Base-by-base conservation (phyloP, 441 rosid species). In the Populus hybrid region DNA sequence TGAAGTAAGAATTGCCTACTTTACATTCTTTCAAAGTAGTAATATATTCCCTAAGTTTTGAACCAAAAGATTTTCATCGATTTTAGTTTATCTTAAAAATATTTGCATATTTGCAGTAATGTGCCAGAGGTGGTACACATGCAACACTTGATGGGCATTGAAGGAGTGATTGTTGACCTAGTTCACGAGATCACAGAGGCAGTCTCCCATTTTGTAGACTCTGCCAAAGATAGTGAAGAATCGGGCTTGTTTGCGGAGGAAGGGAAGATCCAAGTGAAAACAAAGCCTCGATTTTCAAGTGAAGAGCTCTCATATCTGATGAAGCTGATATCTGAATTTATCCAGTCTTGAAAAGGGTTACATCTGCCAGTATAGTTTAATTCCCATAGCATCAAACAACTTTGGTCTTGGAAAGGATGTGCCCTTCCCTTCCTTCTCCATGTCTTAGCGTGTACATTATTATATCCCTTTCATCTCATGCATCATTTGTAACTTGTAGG, bases 141-240 rank as follows among this genome's bases (percentile, higher is more conserved):
- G 92, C 98, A 95, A 78, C 82, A 88, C 79, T 68, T 92, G 81
- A 92, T 95, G 94, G 97, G 97, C 2, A 80, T 92, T 28, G 91
- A 92, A n/a, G 98, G 99, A 66, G 95, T 94, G 78, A 94, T 94
- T 1, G 95, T 93, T 3, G 98, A 94, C 77, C 74, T 89, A 24
- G 99, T 92, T 72, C 77, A 82, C 40, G 98, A 93, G 84, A 92
- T 91, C 26, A 84, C 90, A 6, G 88, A 88, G 78, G 88, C 93
- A 0, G 89, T 93, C 72, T 67, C 81, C 23, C 31, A 11, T 56
- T 67, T 71, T 21, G 24, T 0, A 12, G 64, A 71, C 29, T 29
- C 72, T 29, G 71, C 77, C 38, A 78, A 81, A 29, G 84, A 75
- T 16, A 75, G 74, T 9, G 85, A 77, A 24, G 82, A 64, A 50